These are phyloP conservation scores for Elongisporangium undulatum DNA, from an alignment of 352 stramenopile genomes.

Conservation along the genomic window DNA sequence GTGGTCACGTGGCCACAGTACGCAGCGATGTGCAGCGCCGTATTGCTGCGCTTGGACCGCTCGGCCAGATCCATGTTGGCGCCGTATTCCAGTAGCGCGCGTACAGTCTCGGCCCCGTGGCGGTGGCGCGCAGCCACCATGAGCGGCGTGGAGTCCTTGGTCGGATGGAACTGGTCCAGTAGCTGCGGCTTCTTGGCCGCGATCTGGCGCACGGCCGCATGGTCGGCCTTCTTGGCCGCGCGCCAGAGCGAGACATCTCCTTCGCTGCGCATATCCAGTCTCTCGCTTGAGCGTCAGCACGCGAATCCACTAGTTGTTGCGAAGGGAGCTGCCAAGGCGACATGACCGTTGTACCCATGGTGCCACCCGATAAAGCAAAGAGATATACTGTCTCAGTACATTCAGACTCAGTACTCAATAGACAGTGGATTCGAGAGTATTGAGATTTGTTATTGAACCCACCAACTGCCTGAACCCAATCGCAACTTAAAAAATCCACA, in stretches of 20 bases:
- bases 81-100: slow-evolving; percentile 51
- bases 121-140: slow-evolving; percentile 65
- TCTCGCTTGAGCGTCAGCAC: neutral
- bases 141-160: slow-evolving; percentile 52
- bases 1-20: slow-evolving; percentile 41
- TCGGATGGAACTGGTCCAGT: slow-evolving; percentile 38
- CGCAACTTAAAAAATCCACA: neutral
- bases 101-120: slow-evolving; percentile 37
- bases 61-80: slow-evolving; percentile 36
- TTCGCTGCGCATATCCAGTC: neutral
- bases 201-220: slow-evolving; percentile 2
- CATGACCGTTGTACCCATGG: neutral
- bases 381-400: neutral
- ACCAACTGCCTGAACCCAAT: neutral
- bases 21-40: slow-evolving; percentile 65
- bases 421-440: neutral
- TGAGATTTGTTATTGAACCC: neutral
- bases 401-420: neutral
- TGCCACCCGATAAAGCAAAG: neutral
- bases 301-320: neutral
- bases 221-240: slow-evolving; percentile 13
- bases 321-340: neutral
- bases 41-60: slow-evolving; percentile 35
- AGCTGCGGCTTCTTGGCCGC: slow-evolving; percentile 15
- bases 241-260: slow-evolving; percentile 6